Evolutionary conservation across 495 filamentous ascomycete species (phyloP), one percentile per base, ranked within the genome.

Genomic region (Lentithecium fluviatile): DNA sequence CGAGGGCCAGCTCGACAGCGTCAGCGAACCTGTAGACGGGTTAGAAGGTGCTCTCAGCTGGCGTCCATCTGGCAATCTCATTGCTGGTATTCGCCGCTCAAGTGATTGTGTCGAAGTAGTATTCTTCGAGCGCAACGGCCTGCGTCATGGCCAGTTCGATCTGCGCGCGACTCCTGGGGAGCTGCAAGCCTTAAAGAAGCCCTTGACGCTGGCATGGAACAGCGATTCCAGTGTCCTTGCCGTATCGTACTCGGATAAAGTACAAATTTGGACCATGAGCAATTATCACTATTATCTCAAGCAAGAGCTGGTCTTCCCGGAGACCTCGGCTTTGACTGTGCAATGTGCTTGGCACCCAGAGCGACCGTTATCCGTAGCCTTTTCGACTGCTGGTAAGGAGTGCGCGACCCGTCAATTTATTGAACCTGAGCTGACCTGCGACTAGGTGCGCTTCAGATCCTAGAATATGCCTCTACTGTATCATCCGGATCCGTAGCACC

Each of bases 261-360:
- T 93, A 15, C 94, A 98, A 66, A 76, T 97, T n/a, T 98, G 94
- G 92, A 95, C 89, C 1, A 94, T 87, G 78, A 88, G 91, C 8
- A 98, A 98, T 70, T 98, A 98, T 68, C 89, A 98, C 68, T 97
- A 91, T 80, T 97, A 97, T 70, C 76, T 97, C n/a, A 98, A 97
- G 74, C 93, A 96, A 74, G 94, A 98, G 69, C 78, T 77, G 19
- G 45, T 24, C 3, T 46, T 72, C 45, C 43, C 62, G 23, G 29
- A 26, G 7, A 10, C 6, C 6, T 11, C 50, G 34, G 10, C 36
- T 5, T 6, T 12, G 7, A 54, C 46, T 17, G 55, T 50, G 12
- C 21, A 49, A 24, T 58, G 42, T 20, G 60, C 29, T 43, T 98
- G 94, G 94, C 90, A 97, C 73, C 85, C 89, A 20, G 94, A 97